Conservation (phyloP, 441 rosid genomes). For the Macaranga tanarius region DNA sequence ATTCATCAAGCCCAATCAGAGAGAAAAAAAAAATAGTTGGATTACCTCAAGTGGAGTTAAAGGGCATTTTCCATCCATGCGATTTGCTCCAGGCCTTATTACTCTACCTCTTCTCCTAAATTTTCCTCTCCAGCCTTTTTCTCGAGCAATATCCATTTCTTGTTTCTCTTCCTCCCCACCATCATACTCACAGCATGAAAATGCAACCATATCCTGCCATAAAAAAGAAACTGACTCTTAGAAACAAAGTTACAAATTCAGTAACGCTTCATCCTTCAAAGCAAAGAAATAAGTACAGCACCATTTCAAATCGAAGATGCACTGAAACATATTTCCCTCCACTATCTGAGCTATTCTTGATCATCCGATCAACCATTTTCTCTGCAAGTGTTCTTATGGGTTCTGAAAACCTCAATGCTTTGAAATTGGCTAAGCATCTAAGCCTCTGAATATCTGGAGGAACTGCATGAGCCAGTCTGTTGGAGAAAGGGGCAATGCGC, state of each 20-base stretch:
- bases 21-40: constrained; percentile 2
- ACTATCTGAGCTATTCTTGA: constrained; percentile 56
- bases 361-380: constrained; percentile 88
- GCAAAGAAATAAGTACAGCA: constrained; percentile 26
- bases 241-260: constrained; percentile 3
- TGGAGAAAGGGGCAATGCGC: constrained; percentile 95
- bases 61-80: constrained; percentile 91
- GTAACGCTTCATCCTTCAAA: not conserved
- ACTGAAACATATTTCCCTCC: constrained; percentile 90
- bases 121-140: constrained; percentile 96
- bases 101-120: constrained; percentile 85
- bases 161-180: constrained; percentile 87
- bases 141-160: constrained; percentile 92
- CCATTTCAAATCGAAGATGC: constrained; percentile 97
- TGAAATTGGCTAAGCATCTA: constrained; percentile 87
- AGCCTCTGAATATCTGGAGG: constrained; percentile 73
- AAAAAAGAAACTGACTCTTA: constrained; percentile 8
- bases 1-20: not conserved
- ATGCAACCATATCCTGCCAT: constrained; percentile 93
- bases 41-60: constrained; percentile 87
- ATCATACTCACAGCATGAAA: constrained; percentile 96
- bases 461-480: constrained; percentile 86
- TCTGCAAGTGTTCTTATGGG: constrained; percentile 82
- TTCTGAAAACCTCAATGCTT: constrained; percentile 80
- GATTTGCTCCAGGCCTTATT: constrained; percentile 85